Conservation (phyloP, 2,329 filamentous ascomycete genomes). For the Neocatenulostroma microsporum region DNA sequence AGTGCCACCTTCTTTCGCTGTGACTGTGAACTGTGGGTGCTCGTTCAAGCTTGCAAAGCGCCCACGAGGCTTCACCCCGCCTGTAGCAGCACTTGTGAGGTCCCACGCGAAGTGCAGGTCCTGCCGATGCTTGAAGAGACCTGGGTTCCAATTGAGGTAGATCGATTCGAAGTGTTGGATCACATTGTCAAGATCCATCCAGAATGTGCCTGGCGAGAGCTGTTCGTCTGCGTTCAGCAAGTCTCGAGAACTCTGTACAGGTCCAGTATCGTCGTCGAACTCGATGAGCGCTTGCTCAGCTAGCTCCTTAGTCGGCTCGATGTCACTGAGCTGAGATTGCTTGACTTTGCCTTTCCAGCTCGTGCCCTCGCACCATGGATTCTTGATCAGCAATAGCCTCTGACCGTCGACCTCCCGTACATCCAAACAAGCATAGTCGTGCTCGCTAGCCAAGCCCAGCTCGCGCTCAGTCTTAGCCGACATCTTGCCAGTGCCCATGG, state of each 20-base stretch:
- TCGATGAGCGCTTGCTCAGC: conserved; percentile 11
- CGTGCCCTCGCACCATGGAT: conserved; percentile 84
- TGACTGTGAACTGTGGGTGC: conserved; percentile 54
- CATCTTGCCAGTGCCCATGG: conserved; percentile 80
- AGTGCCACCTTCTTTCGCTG: conserved; percentile 47
- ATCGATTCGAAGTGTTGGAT: conserved; percentile 90
- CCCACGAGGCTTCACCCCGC: conserved; percentile 33
- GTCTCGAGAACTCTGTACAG: conserved; percentile 27
- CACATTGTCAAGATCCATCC: conserved; percentile 84
- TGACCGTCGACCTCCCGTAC: conserved; percentile 58
- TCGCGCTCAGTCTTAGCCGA: conserved; percentile 67
- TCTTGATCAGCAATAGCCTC: conserved; percentile 76
- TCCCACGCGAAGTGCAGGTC: conserved; percentile 89
- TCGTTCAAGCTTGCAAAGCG: conserved; percentile 67
- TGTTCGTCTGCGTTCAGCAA: conserved; percentile 32
- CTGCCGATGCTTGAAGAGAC: conserved; percentile 69
- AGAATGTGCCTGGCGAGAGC: conserved; percentile 67
- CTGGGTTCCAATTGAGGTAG: conserved; percentile 95
- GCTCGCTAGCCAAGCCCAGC: conserved; percentile 76
- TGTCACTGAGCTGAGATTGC: conserved; percentile 12
- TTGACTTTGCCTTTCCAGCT: conserved; percentile 55
- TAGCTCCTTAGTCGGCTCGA: conserved; percentile 2
- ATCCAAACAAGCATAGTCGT: conserved; percentile 88
- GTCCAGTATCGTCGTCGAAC: conserved; percentile 21
- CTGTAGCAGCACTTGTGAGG: conserved; percentile 32